Conservation (phyloP, 2,329 filamentous ascomycete genomes). For the Aspergillus vadensis region DNA sequence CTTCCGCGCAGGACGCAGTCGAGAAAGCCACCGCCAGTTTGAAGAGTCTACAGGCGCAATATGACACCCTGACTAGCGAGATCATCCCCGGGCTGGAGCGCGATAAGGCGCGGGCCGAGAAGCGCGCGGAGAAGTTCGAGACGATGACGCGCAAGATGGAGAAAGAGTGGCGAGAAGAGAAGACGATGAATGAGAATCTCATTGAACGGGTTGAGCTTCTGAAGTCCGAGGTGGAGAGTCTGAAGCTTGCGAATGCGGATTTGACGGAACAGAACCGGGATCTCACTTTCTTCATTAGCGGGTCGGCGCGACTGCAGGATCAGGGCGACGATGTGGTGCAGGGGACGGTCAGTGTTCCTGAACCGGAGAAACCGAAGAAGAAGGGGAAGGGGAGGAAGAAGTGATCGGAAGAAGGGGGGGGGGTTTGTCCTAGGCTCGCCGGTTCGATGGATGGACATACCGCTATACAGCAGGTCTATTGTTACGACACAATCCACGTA, state of each 20-base stretch:
- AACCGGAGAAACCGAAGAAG: conserved; percentile 50
- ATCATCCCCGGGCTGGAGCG: conserved; percentile 70
- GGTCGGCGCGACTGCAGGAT: conserved; percentile 76
- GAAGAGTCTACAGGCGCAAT: conserved; percentile 58
- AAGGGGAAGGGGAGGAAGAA: conserved; percentile 32
- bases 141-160: conserved; percentile 74
- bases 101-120: conserved; percentile 68
- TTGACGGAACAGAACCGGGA: conserved; percentile 85
- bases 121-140: conserved; percentile 70
- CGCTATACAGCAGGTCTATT: not conserved
- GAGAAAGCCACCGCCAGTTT: conserved; percentile 61
- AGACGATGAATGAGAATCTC: conserved; percentile 76
- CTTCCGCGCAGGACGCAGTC: conserved; percentile 60
- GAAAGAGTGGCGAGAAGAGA: conserved; percentile 81
- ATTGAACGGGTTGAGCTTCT: conserved; percentile 75
- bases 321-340: conserved; percentile 72
- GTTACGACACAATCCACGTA: not conserved
- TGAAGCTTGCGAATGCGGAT: conserved; percentile 67
- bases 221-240: conserved; percentile 57
- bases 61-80: conserved; percentile 56
- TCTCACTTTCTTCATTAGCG: conserved; percentile 81
- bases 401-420: not conserved
- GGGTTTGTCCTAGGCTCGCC: not conserved
- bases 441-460: not conserved
- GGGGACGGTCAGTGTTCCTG: conserved; percentile 68